A percentile compares a stretch with the other conserved stretches of the same genome.
These are phyloP conservation scores for Lipomyces yamanashiensis DNA, from an alignment of 805 yeast genomes.

Conservation along the genomic window DNA sequence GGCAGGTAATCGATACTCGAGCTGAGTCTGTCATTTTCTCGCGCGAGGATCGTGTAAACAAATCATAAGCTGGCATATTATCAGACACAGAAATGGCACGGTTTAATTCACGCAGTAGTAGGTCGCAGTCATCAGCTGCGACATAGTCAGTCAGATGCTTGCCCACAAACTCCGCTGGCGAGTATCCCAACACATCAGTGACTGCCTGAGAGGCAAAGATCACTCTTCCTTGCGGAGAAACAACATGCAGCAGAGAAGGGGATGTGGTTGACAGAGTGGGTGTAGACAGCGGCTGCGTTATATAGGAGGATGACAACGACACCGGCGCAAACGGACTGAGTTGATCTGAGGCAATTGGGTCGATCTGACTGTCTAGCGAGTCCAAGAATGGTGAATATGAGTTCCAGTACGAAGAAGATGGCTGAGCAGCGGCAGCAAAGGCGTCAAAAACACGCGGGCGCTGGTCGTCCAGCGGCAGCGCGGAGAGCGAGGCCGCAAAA, in stretches of 20 bases:
- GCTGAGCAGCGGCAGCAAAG: conserved; percentile 5
- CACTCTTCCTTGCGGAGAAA: conserved; percentile 11
- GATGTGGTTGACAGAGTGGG: conserved; percentile 11
- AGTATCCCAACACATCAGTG: conserved; percentile 27
- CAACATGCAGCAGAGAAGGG: conserved; percentile 7
- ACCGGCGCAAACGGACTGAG: conserved; percentile 4
- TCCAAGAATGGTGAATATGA: conserved; percentile 1
- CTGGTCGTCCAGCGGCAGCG: conserved; percentile 16
- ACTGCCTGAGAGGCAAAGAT: conserved; percentile 33
- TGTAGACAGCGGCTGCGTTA: conserved; percentile 2
- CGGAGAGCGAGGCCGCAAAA: conserved; percentile 17
- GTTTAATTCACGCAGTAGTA: conserved; percentile 20
- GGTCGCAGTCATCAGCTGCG: conserved; percentile 29
- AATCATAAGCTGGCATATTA: not conserved
- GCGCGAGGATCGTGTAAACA: not conserved
- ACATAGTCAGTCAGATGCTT: conserved; percentile 19
- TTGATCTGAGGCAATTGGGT: not conserved
- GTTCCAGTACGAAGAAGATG: not conserved
- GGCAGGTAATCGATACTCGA: conserved; percentile 17
- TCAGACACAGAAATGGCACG: conserved; percentile 25
- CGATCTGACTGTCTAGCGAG: not conserved
- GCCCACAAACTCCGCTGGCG: conserved; percentile 29
- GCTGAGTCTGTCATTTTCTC: conserved; percentile 5
- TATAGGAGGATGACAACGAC: not conserved
- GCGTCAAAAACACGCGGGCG: conserved; percentile 10